phyloP scores from a whole-genome alignment of 352 stramenopile species.

The Pythium phragmiticola region DNA sequence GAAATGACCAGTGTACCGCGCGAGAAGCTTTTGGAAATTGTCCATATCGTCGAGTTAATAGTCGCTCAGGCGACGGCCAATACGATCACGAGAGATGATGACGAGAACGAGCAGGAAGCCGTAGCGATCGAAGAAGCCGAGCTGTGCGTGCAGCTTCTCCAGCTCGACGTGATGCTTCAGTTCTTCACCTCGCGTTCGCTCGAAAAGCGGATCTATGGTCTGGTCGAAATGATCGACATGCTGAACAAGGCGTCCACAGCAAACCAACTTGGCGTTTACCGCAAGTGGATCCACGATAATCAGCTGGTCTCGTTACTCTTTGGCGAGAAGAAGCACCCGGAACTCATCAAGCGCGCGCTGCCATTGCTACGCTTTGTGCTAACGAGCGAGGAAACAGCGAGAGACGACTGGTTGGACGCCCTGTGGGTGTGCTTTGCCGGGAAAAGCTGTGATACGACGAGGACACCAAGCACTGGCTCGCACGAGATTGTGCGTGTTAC shows the following conservation, averaged over 20 bases:
- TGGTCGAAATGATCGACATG: conserved; percentile 59
- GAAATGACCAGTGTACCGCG: conserved; percentile 44
- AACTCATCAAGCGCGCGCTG: conserved; percentile 61
- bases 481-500: conserved; percentile 45
- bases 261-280: conserved; percentile 35
- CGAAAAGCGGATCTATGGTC: conserved; percentile 71
- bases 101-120: not conserved
- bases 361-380: conserved; percentile 63
- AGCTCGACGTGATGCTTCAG: conserved; percentile 49
- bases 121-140: conserved; percentile 20
- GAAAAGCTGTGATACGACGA: not conserved
- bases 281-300: conserved; percentile 53
- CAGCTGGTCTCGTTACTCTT: conserved; percentile 53
- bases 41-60: conserved; percentile 60
- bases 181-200: conserved; percentile 57
- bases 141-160: conserved; percentile 41
- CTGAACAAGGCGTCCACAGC: conserved; percentile 39
- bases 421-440: conserved; percentile 57
- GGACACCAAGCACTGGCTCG: not conserved
- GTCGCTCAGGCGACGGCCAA: conserved; percentile 18
- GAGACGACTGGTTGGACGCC: conserved; percentile 40
- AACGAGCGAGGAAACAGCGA: not conserved
- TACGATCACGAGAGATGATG: not conserved
- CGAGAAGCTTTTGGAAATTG: conserved; percentile 52
- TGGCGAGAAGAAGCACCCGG: conserved; percentile 61